Evolutionary conservation across 306 rosid genomes (phyloP).

Genomic region (Potentilla sterilis): DNA sequence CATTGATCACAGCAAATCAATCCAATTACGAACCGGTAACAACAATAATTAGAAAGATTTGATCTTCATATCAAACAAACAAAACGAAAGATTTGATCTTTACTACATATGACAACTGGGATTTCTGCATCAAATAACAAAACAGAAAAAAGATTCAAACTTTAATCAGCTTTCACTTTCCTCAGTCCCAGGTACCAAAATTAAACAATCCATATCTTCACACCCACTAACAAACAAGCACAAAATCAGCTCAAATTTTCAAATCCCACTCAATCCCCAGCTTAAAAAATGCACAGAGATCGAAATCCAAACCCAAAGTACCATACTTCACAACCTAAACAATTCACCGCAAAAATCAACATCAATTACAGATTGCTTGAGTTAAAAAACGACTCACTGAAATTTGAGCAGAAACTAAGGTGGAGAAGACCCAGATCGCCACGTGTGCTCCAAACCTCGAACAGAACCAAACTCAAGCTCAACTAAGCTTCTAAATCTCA

Average conservation of each 20-base stretch:
- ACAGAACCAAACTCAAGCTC: constrained; percentile 38
- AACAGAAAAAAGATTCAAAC: not conserved
- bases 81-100: constrained; percentile 9
- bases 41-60: not conserved
- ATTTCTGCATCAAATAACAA: constrained; percentile 17
- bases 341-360: constrained; percentile 6
- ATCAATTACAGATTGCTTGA: constrained; percentile 12
- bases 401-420: constrained; percentile 49
- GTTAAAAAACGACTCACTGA: constrained; percentile 50
- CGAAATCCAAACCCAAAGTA: constrained; percentile 17
- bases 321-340: not conserved
- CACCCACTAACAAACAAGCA: constrained; percentile 11
- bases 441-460: constrained; percentile 62
- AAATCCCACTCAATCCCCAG: constrained; percentile 23
- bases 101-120: not conserved
- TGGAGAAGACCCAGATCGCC: constrained; percentile 80
- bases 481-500: constrained; percentile 43
- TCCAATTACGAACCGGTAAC: not conserved
- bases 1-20: constrained; percentile 17
- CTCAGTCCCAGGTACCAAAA: constrained; percentile 16
- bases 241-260: constrained; percentile 32
- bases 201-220: constrained; percentile 27
- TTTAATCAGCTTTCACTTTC: constrained; percentile 13
- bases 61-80: not conserved
- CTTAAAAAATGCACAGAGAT: constrained; percentile 28